Percentiles rank a stretch among this genome's conserved stretches.
Evolutionary conservation across 352 stramenopile genomes (phyloP).

Genomic region (Globisporangium cystogenes): DNA sequence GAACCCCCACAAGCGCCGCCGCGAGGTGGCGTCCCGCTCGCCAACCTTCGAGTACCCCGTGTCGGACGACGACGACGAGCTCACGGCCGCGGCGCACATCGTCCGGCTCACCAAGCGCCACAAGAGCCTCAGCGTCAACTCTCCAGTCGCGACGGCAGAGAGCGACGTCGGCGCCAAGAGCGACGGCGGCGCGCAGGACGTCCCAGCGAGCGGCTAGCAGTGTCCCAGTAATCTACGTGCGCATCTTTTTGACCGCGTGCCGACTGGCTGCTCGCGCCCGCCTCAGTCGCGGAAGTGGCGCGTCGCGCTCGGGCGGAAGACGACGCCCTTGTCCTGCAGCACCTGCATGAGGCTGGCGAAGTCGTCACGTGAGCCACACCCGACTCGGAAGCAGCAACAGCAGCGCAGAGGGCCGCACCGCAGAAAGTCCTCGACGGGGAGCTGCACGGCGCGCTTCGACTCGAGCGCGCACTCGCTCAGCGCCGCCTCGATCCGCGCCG

Average conservation of each 20-base stretch:
- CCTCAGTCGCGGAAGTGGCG: slow-evolving; percentile 53
- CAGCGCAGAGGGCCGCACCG: slow-evolving; percentile 9
- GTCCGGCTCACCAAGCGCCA: slow-evolving; percentile 43
- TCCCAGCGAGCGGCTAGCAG: background rate
- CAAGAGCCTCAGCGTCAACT: slow-evolving; percentile 18
- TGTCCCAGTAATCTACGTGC: slow-evolving; percentile 9
- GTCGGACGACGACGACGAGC: slow-evolving; percentile 24
- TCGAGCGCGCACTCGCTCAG: slow-evolving; percentile 38
- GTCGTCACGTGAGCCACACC: background rate
- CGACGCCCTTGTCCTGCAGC: slow-evolving; percentile 34
- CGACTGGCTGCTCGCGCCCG: background rate
- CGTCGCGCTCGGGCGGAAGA: slow-evolving; percentile 50
- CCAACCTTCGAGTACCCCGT: slow-evolving; percentile 30
- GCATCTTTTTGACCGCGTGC: background rate
- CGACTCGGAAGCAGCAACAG: background rate
- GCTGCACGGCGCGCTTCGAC: slow-evolving; percentile 55
- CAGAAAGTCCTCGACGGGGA: slow-evolving; percentile 56
- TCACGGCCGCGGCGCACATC: slow-evolving; percentile 15
- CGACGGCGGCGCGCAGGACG: background rate
- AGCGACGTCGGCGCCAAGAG: background rate
- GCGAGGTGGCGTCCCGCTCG: slow-evolving; percentile 15
- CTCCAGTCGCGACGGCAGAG: background rate
- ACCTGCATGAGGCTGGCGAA: slow-evolving; percentile 37
- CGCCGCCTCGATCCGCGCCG: slow-evolving; percentile 36
- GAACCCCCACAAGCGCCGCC: slow-evolving; percentile 41